Evolutionary conservation across 768 basidiomycete species (phyloP).

Genomic region (Hypholoma fasciculare): DNA sequence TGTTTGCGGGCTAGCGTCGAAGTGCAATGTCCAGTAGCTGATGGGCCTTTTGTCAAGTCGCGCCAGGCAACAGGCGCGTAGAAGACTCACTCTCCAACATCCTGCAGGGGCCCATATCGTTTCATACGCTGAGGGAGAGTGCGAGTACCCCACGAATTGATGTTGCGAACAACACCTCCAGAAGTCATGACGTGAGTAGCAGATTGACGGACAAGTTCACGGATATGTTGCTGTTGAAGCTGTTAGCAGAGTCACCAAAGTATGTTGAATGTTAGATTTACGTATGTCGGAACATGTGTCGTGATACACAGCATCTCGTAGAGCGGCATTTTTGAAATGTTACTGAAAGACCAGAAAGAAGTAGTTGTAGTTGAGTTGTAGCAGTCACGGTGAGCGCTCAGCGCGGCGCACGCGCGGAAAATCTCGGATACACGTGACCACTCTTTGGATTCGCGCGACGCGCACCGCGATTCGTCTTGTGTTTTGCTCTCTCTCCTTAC

Average conservation of each 20-base stretch:
- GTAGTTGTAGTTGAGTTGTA: not conserved
- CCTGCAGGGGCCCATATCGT: conserved; percentile 54
- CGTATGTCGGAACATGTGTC: conserved; percentile 73
- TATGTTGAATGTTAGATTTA: conserved; percentile 32
- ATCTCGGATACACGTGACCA: conserved; percentile 7
- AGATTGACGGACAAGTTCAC: conserved; percentile 69
- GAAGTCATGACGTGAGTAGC: conserved; percentile 70
- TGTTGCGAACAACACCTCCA: conserved; percentile 81
- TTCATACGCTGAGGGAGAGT: conserved; percentile 77
- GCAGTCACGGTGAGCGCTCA: not conserved
- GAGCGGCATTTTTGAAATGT: conserved; percentile 66
- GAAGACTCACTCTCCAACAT: conserved; percentile 72
- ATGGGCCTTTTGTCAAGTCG: not conserved
- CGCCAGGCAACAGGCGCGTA: not conserved
- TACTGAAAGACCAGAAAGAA: not conserved
- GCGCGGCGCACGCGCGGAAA: not conserved
- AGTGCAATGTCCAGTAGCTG: conserved; percentile 91
- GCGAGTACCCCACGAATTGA: conserved; percentile 74
- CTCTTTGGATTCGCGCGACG: not conserved
- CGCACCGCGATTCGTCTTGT: not conserved
- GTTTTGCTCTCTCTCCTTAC: not conserved
- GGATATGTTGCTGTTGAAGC: conserved; percentile 63
- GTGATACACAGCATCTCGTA: conserved; percentile 88
- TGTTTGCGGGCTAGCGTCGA: conserved; percentile 79
- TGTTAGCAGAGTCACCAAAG: not conserved